Conservation (phyloP, 305 asterid genomes). For the Solanum aculeatissimum region DNA sequence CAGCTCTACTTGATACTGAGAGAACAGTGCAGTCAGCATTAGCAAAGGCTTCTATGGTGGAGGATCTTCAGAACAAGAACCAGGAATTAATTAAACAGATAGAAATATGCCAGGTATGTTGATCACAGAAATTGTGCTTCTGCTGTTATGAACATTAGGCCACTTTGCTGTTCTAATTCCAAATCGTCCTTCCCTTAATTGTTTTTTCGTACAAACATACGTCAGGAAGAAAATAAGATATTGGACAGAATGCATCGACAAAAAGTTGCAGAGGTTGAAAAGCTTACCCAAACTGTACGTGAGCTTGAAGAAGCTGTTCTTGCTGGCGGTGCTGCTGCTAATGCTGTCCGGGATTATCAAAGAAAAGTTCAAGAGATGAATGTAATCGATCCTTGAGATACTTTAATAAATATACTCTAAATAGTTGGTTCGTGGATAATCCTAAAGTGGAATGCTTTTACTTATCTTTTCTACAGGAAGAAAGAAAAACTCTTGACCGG, state of each 20-base stretch:
- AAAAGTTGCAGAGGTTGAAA: slow-evolving; percentile 98
- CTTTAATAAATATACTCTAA: background rate
- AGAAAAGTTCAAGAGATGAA: slow-evolving; percentile 99
- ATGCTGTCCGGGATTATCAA: slow-evolving; percentile 98
- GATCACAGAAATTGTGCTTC: background rate
- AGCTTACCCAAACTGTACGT: slow-evolving; percentile 91
- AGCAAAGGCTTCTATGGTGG: slow-evolving; percentile 99
- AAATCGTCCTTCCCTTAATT: background rate
- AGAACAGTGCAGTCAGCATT: slow-evolving; percentile 89
- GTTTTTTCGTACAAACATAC: background rate
- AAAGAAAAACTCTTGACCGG: slow-evolving; percentile 91
- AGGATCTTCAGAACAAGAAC: slow-evolving; percentile 95
- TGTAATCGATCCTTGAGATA: slow-evolving; percentile 28
- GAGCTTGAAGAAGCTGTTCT: slow-evolving; percentile 99
- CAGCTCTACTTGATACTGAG: slow-evolving; percentile 94
- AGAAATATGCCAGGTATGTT: slow-evolving; percentile 89
- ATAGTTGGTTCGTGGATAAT: background rate
- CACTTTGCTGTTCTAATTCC: background rate
- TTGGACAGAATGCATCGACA: slow-evolving; percentile 94
- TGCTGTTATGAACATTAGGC: background rate
- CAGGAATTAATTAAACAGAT: slow-evolving; percentile 98
- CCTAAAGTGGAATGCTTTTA: background rate
- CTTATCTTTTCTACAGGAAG: slow-evolving; percentile 48
- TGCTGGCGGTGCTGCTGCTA: slow-evolving; percentile 99
- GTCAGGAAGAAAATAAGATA: slow-evolving; percentile 94